Base-by-base conservation (phyloP, 768 basidiomycete genomes). In the Russula virescens region DNA sequence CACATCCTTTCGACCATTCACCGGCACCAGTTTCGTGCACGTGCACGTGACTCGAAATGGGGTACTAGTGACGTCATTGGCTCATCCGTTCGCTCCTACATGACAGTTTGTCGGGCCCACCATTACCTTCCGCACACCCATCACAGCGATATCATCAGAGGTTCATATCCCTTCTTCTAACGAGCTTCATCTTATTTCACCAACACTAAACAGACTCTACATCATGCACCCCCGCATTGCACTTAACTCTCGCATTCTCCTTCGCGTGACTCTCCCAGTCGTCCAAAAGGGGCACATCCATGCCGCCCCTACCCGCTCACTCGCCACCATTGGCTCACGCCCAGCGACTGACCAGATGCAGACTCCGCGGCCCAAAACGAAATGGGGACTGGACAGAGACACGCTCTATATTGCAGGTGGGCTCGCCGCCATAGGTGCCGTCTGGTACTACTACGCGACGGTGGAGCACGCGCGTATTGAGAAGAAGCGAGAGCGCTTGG, bases 401-500 rank as follows among this genome's bases (percentile, higher is more conserved):
- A 54, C 34, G 10, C 48, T 60, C 25, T 63, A 65, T 25, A 64
- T 66, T 26, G 62, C 40, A n/a, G 62, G 57, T n/a, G 63, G 63
- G 11, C 56, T 59, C 14, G 65, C 53, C 3, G 54, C 54, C 11
- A 58, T 64, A 50, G 62, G 62, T 10, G 65, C 52, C 25, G 3
- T 49, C 35, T 64, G 62, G 65, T 66, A 66, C 58, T 66, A 64
- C 43, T 66, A 66, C 26, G 58, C 57, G 47, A 59, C 35, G 25
- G 28, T 56, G 54, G 65, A 66, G 55, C 26, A 57, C 3, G 53
- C 53, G 34, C 65, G 65, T 10, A 58, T 66, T 18, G 63, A 66
- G 31, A 56, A 45, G 47, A 54, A 34, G 28, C 53, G 55, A 23
- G 61, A 25, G 10, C 31, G 31, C 31, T 31, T 31, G 31, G 23